These are phyloP conservation scores for Citrus glauca DNA, from an alignment of 345 rosid genomes.

Conservation along the genomic window DNA sequence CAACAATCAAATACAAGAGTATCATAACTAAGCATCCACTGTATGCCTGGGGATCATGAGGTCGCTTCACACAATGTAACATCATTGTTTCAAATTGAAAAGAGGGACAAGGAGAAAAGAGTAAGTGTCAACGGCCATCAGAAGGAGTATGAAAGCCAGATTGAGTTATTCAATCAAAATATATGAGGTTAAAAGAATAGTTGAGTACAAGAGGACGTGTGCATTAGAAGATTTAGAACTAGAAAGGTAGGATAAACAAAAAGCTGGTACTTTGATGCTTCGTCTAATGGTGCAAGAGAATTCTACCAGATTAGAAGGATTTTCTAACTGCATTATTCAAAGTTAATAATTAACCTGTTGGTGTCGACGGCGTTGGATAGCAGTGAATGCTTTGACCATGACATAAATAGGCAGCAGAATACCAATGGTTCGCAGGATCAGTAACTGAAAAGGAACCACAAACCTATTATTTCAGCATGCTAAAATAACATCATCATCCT, in stretches of 20 bases:
- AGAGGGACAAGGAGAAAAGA: no score
- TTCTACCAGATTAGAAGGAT: background rate
- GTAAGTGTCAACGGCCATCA: background rate
- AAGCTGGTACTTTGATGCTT: background rate
- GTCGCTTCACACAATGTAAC: background rate
- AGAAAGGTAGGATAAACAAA: background rate
- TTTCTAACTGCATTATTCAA: background rate
- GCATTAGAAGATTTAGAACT: background rate
- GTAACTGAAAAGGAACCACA: constrained; percentile 34
- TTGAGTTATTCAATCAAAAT: background rate
- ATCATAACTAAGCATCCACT: no score
- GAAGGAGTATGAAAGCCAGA: background rate
- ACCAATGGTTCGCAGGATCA: constrained; percentile 52
- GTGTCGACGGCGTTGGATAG: constrained; percentile 41
- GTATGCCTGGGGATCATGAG: background rate
- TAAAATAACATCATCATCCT: background rate
- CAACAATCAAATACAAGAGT: background rate
- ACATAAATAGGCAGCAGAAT: constrained; percentile 62
- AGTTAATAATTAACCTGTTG: constrained; percentile 33
- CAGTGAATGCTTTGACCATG: constrained; percentile 45
- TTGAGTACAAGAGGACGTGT: no score
- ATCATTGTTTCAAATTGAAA: background rate
- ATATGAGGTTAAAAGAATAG: background rate
- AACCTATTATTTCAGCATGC: background rate
- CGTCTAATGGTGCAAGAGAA: background rate